These are phyloP conservation scores for Aspergillus kassunensis DNA, from an alignment of 495 filamentous ascomycete species.

Conservation along the genomic window DNA sequence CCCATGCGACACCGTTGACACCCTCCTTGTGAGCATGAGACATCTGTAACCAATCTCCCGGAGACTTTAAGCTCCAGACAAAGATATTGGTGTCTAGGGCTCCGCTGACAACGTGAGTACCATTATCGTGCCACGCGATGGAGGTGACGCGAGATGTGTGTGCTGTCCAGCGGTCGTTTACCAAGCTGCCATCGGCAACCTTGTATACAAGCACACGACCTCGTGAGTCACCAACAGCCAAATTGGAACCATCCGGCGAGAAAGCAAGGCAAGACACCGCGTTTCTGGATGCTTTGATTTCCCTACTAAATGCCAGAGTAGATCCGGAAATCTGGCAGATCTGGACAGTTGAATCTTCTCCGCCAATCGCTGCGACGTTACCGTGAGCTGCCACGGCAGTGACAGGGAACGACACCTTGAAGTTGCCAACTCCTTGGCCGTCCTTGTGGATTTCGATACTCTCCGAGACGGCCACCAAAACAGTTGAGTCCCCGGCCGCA, in stretches of 20 bases:
- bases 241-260: conserved; percentile 63
- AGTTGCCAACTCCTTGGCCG: conserved; percentile 51
- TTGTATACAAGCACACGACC: conserved; percentile 82
- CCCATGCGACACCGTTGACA: conserved; percentile 84
- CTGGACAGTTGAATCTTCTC: conserved; percentile 64
- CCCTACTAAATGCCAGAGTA: conserved; percentile 40
- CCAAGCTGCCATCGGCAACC: conserved; percentile 38
- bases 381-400: conserved; percentile 66
- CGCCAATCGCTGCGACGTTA: conserved; percentile 68
- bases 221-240: conserved; percentile 77
- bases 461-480: conserved; percentile 63
- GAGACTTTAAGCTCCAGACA: conserved; percentile 84
- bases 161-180: conserved; percentile 75
- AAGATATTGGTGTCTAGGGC: conserved; percentile 85
- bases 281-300: conserved; percentile 40
- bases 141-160: conserved; percentile 84
- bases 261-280: conserved; percentile 62
- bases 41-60: conserved; percentile 73
- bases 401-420: conserved; percentile 62
- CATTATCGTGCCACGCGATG: conserved; percentile 75
- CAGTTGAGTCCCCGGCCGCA: conserved; percentile 37
- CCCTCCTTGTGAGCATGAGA: conserved; percentile 92
- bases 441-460: conserved; percentile 63
- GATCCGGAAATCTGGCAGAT: conserved; percentile 60
- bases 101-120: conserved; percentile 77